Evolutionary conservation across 164 flowering plant species (phyloP).

Genomic region (Euptelea pleiosperma): DNA sequence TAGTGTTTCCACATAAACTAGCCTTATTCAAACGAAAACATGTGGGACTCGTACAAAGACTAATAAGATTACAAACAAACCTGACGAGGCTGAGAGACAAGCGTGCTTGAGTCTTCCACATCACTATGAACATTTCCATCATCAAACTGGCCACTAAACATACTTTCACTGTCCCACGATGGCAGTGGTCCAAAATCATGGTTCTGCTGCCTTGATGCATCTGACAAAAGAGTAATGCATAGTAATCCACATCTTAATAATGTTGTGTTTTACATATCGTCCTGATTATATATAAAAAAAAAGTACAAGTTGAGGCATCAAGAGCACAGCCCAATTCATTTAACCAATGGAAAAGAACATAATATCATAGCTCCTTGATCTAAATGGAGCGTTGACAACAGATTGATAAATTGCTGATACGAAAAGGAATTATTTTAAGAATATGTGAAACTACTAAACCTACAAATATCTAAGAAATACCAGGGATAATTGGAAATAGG

Average conservation of each 20-base stretch:
- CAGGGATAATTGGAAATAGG: too few relatives aligned
- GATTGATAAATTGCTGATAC: too few relatives aligned
- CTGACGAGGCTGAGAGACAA: slow-evolving; percentile 93
- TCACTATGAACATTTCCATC: slow-evolving; percentile 60
- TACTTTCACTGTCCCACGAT: slow-evolving; percentile 64
- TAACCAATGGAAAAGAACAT: neutral
- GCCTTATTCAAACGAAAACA: too few relatives aligned
- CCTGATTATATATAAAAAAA: neutral
- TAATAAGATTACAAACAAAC: slow-evolving; percentile 25
- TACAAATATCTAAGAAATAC: too few relatives aligned
- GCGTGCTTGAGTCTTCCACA: slow-evolving; percentile 48
- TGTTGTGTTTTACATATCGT: neutral
- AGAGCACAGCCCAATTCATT: neutral
- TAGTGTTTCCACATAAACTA: too few relatives aligned
- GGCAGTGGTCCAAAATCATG: slow-evolving; percentile 41
- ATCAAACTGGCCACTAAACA: slow-evolving; percentile 40
- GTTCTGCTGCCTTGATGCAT: slow-evolving; percentile 35
- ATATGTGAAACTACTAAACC: too few relatives aligned
- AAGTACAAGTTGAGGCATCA: neutral
- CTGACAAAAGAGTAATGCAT: slow-evolving; percentile 27
- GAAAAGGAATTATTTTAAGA: too few relatives aligned
- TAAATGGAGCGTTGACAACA: neutral
- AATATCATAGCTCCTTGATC: neutral
- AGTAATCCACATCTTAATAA: neutral
- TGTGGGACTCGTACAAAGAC: neutral